Evolutionary conservation across 768 basidiomycete species (phyloP), one percentile per base, ranked within the genome.

Genomic region (Butyriboletus loyo): DNA sequence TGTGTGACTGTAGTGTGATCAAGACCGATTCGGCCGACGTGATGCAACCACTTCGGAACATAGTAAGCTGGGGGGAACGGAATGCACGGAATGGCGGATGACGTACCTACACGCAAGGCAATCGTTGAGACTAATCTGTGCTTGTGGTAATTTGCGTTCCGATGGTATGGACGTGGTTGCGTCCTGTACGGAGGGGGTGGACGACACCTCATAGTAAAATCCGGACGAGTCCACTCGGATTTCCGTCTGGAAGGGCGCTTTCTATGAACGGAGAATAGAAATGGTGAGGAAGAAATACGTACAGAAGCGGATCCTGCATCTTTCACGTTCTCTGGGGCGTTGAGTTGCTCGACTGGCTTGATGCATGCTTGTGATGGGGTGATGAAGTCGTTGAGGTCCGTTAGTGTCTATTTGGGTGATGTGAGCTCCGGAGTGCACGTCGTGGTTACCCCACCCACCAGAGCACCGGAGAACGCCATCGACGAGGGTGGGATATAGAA

Each of bases 1-100:
- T 82, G 63, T 98, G 95, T 7, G 93, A 96, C 69, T 99, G 96
- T 34, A 97, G 78, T 13, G 94, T 94, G 65, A 99, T 97, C 54
- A 99, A 81, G 41, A 98, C 86, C 19, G 93, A 96, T 76, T 99
- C 96, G 22, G 96, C 96, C 35, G 96, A 98, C 4, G 97, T 99
- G 62, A 99, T 98, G 65, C 97, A 99, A 3, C 97, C 97, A 54
- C 96, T 97, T 59, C 32, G 58, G 43, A 13, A 30, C 34, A 49
- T 42, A n/a, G 57, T 70, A 27, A 52, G 46, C 25, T 17, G 21
- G 43, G 19, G 25, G 19, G n/a, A 44, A 50, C 40, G 32, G 39
- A 14, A 51, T 15, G 22, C 11, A 30, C 22, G 27, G 5, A 34
- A 24, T 10, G 4, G 4, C 14, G 28, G 47, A 49, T 19, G 37